Conservation (phyloP, 495 filamentous ascomycete genomes). For the Pyronema domesticum region DNA sequence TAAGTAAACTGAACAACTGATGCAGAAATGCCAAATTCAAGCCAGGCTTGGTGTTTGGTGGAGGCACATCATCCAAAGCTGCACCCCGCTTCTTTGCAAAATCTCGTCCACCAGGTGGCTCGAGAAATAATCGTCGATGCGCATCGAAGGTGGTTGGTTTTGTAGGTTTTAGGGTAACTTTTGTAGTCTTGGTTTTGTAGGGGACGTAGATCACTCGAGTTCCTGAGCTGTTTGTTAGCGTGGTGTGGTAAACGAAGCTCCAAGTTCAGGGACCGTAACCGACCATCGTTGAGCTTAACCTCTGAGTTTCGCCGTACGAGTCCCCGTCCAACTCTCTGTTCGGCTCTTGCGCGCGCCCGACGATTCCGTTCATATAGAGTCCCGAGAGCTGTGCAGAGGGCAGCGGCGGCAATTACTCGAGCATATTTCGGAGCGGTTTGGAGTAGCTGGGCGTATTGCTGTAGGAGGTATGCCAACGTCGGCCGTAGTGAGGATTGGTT, state of each 20-base stretch:
- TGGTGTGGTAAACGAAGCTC: not conserved
- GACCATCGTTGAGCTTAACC: conserved; percentile 68
- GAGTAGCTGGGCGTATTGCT: conserved; percentile 46
- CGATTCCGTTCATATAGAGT: conserved; percentile 55
- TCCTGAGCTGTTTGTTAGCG: conserved; percentile 24
- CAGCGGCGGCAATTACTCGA: conserved; percentile 54
- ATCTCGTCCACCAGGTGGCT: conserved; percentile 41
- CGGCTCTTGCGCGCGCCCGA: conserved; percentile 47
- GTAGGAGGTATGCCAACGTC: conserved; percentile 47
- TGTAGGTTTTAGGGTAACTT: conserved; percentile 83
- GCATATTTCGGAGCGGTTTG: conserved; percentile 44
- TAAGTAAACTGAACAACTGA: conserved; percentile 85
- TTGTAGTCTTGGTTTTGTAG: conserved; percentile 68
- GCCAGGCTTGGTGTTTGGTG: conserved; percentile 78
- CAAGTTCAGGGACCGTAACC: not conserved
- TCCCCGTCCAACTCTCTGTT: conserved; percentile 59
- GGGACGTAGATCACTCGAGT: conserved; percentile 87
- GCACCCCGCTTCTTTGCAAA: conserved; percentile 4
- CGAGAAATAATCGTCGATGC: conserved; percentile 80
- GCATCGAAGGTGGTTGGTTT: conserved; percentile 91
- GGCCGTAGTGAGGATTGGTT: conserved; percentile 66
- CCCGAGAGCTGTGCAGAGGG: conserved; percentile 58
- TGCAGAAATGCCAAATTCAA: conserved; percentile 96
- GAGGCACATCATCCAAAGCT: conserved; percentile 33
- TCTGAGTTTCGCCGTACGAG: conserved; percentile 84